phyloP scores from a whole-genome alignment of 352 stramenopile genomes.

The Thalassiosira allenii region DNA sequence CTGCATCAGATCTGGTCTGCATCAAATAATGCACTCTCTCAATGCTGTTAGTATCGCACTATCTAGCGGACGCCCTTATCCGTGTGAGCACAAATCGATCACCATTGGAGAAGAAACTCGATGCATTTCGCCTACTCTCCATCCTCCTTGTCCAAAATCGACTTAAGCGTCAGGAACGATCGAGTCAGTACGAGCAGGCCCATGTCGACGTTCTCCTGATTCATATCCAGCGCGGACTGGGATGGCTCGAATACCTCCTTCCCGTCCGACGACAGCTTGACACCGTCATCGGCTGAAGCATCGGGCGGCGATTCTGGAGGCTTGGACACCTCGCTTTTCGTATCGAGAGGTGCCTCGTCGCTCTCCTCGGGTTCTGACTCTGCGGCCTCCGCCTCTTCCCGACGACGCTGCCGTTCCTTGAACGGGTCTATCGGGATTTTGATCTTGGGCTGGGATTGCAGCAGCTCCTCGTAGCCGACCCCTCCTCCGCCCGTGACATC shows the following conservation, averaged over 20 bases:
- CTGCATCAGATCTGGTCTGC: too few species aligned
- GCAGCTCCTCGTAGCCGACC: too few species aligned
- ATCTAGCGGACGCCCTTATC: too few species aligned
- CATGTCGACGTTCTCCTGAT: slow-evolving; percentile 46
- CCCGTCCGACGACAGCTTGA: slow-evolving; percentile 43
- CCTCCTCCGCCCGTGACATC: too few species aligned
- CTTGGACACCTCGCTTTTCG: not conserved
- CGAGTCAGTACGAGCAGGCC: slow-evolving; percentile 33
- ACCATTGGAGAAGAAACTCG: too few species aligned
- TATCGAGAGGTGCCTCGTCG: not conserved
- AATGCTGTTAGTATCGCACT: too few species aligned
- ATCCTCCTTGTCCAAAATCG: slow-evolving; percentile 9
- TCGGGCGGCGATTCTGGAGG: not conserved
- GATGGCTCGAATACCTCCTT: slow-evolving; percentile 47
- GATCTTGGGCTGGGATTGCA: too few species aligned
- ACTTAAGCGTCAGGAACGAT: slow-evolving; percentile 12
- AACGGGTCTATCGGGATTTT: too few species aligned
- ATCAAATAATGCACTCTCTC: too few species aligned
- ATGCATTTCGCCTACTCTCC: too few species aligned
- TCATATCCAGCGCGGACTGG: slow-evolving; percentile 4
- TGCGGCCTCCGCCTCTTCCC: not conserved
- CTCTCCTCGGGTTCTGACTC: not conserved
- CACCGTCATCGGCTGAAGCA: not conserved
- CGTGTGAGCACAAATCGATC: not conserved
- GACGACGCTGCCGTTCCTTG: not conserved